A percentile compares a stretch with the other conserved stretches of the same genome.
Evolutionary conservation across 768 basidiomycete species (phyloP).

Genomic region (Trichaptum fuscoviolaceum): DNA sequence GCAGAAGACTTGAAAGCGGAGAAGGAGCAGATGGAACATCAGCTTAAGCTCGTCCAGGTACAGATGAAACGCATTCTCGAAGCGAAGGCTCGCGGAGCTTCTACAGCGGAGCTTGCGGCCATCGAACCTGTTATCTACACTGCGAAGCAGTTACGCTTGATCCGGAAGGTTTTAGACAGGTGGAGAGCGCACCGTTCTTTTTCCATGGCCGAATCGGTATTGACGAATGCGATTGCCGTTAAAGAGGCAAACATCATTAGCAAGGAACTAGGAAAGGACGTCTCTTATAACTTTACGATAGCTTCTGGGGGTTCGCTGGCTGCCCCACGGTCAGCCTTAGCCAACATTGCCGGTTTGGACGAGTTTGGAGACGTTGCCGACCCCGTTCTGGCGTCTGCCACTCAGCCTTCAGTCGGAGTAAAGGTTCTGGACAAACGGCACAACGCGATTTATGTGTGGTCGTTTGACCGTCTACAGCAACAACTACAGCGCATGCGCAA

Average conservation of each 20-base stretch:
- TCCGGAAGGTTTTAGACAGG: constrained; percentile 74
- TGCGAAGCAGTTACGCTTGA: constrained; percentile 75
- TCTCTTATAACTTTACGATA: constrained; percentile 89
- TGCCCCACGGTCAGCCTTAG: constrained; percentile 75
- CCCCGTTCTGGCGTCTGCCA: constrained; percentile 62
- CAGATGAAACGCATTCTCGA: constrained; percentile 82
- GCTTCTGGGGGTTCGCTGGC: constrained; percentile 78
- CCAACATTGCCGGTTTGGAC: constrained; percentile 80
- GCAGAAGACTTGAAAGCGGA: constrained; percentile 85
- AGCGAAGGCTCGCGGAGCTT: constrained; percentile 72
- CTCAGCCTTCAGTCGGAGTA: constrained; percentile 80
- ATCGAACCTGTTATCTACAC: constrained; percentile 83
- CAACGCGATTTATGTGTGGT: constrained; percentile 89
- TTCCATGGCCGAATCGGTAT: constrained; percentile 86
- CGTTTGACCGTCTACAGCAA: constrained; percentile 79
- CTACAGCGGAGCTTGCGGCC: constrained; percentile 51
- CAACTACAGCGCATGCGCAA: constrained; percentile 93
- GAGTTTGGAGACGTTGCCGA: constrained; percentile 94
- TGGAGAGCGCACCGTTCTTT: constrained; percentile 86
- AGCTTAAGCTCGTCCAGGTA: constrained; percentile 69
- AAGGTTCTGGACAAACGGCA: constrained; percentile 89
- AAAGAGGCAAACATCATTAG: constrained; percentile 97
- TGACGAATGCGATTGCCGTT: constrained; percentile 78
- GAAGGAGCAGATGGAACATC: constrained; percentile 91
- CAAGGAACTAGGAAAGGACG: constrained; percentile 81